These are phyloP conservation scores for Tubosaeta sp. DNA, from an alignment of 768 basidiomycete genomes.

Conservation along the genomic window DNA sequence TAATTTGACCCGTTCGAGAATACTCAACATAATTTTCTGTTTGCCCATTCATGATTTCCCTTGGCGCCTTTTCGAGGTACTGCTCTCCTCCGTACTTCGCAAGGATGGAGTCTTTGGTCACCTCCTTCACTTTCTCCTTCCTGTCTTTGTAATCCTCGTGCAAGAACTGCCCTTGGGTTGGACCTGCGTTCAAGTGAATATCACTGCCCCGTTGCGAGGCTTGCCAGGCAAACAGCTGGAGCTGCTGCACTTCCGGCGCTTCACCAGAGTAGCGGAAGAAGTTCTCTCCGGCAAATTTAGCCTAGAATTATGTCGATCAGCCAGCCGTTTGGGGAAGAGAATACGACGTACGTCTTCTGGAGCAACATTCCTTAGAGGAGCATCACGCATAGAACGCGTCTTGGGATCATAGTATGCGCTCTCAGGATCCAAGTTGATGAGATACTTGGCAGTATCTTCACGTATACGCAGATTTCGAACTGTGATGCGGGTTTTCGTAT, in stretches of 20 bases:
- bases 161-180: slow-evolving; percentile 89
- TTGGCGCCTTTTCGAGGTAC: slow-evolving; percentile 85
- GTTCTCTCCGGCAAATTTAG: slow-evolving; percentile 94
- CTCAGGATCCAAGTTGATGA: slow-evolving; percentile 92
- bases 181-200: slow-evolving; percentile 93
- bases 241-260: slow-evolving; percentile 83
- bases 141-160: slow-evolving; percentile 89
- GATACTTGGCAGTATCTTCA: slow-evolving; percentile 98
- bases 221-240: slow-evolving; percentile 98
- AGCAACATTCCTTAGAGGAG: slow-evolving; percentile 69
- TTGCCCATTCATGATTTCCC: slow-evolving; percentile 90
- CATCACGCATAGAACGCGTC: slow-evolving; percentile 99
- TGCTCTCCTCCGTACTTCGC: slow-evolving; percentile 92
- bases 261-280: slow-evolving; percentile 90
- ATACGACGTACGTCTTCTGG: slow-evolving; percentile 76
- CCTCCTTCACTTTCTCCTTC: slow-evolving; percentile 88
- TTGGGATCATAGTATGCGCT: slow-evolving; percentile 99
- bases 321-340: neutral
- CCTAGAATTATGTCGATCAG: slow-evolving; percentile 38
- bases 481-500: slow-evolving; percentile 97
- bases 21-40: slow-evolving; percentile 98
- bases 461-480: slow-evolving; percentile 97
- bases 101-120: slow-evolving; percentile 84
- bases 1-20: slow-evolving; percentile 82
- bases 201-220: slow-evolving; percentile 90